Evolutionary conservation across 2,329 filamentous ascomycete genomes (phyloP), one percentile per base, ranked within the genome.

Genomic region (Periconia sp.): DNA sequence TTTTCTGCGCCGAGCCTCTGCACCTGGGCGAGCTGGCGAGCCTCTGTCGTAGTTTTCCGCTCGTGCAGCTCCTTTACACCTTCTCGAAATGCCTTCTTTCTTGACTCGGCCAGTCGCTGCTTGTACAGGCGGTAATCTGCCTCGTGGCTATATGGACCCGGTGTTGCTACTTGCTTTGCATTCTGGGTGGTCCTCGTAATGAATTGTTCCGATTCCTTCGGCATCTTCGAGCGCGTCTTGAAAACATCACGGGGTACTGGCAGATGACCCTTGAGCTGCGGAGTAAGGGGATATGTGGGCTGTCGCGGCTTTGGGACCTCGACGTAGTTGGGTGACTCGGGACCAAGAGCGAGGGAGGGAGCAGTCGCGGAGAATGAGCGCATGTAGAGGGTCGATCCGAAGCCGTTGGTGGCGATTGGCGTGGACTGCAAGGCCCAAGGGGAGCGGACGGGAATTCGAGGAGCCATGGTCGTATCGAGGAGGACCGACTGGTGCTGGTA

Each of bases 291-390:
- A 29, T 74, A 70, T n/a, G 82, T 78, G 36, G 86, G 83, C 68
- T 96, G 90, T n/a, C 84, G 80, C 35, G 88, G 81, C 56, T 79
- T 78, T 34, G 92, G 92, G 41, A 96, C 78, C 54, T 89, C 84
- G 73, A 97, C 88, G 76, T 88, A 97, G 53, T 82, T 81, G 33
- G 94, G 92, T 24, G 91, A 95, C 68, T 96, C 89, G 35, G 94
- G 92, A 13, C 87, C 86, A 52, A 92, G 77, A 36, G 73, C 72
- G 35, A 63, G 65, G 43, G 61, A 56, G n/a, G 67, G 31, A 13
- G 73, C 35, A 12, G 78, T 73, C 17, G 76, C 75, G 50, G 74
- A 72, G 61, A 80, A 81, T 41, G 72, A 38, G 36, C 54, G 57
- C 36, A 51, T 28, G 39, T 31, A 49, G 11, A 44, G 36, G 32